These are phyloP conservation scores for Penicillium griseofulvum DNA, from an alignment of 2,329 filamentous ascomycete species.

Conservation along the genomic window DNA sequence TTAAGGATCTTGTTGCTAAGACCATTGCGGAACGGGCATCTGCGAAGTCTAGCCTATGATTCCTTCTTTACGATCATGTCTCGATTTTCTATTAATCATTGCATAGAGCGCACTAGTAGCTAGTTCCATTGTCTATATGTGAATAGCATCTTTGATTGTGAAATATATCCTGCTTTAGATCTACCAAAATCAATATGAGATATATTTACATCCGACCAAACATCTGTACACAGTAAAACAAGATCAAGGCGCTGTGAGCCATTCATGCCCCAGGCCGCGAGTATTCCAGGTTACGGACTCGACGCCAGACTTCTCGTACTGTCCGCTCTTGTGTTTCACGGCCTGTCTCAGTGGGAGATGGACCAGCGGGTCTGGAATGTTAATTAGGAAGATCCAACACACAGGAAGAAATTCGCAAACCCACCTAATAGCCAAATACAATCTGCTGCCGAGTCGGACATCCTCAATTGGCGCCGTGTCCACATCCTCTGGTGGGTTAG, in stretches of 20 bases:
- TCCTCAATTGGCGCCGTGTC: slow-evolving; percentile 58
- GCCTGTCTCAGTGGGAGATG: slow-evolving; percentile 60
- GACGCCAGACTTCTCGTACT: slow-evolving; percentile 69
- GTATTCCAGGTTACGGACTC: slow-evolving; percentile 67
- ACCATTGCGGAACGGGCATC: slow-evolving; percentile 44
- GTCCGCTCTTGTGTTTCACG: slow-evolving; percentile 67
- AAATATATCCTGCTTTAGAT: slow-evolving; percentile 10
- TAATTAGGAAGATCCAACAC: neutral
- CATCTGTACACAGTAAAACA: neutral
- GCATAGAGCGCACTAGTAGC: slow-evolving; percentile 26
- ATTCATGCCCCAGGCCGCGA: slow-evolving; percentile 58
- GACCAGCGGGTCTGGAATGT: slow-evolving; percentile 58
- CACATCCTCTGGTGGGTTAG: slow-evolving; percentile 64
- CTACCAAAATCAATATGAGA: neutral
- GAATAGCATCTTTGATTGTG: slow-evolving; percentile 12
- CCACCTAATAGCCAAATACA: slow-evolving; percentile 70
- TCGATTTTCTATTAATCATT: slow-evolving; percentile 16
- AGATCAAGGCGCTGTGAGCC: slow-evolving; percentile 1
- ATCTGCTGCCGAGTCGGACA: slow-evolving; percentile 62
- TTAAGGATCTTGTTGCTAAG: slow-evolving; percentile 53
- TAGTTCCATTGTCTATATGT: slow-evolving; percentile 22
- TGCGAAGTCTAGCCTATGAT: slow-evolving; percentile 29
- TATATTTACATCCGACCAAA: neutral
- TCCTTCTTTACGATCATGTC: slow-evolving; percentile 1
- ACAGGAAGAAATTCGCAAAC: slow-evolving; percentile 5